phyloP scores from a whole-genome alignment of 2,329 filamentous ascomycete species.

The Penicillium sp. region DNA sequence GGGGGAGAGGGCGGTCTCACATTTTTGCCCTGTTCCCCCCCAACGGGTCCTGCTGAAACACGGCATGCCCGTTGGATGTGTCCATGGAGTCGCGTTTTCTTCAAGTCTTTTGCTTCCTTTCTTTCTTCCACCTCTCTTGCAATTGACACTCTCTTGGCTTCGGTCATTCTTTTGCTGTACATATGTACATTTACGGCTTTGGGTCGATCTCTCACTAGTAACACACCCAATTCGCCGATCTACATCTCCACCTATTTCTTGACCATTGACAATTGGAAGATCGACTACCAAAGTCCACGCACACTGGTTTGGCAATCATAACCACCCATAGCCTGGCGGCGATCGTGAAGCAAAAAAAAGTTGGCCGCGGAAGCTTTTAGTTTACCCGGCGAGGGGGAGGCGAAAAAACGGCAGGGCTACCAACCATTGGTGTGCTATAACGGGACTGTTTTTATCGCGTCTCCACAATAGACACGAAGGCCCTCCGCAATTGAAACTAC shows the following conservation, averaged over 20 bases:
- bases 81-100: neutral
- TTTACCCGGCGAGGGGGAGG: constrained; percentile 4
- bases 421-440: neutral
- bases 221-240: constrained; percentile 4
- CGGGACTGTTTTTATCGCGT: constrained; percentile 7
- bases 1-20: constrained; percentile 20
- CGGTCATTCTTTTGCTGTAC: constrained; percentile 3
- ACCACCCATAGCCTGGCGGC: neutral
- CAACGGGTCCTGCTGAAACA: constrained; percentile 22
- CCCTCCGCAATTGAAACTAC: neutral
- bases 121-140: neutral
- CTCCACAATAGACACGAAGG: neutral
- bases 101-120: neutral
- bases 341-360: neutral
- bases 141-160: neutral
- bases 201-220: neutral
- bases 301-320: neutral
- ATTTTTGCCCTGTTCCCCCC: constrained; percentile 17
- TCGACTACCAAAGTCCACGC: neutral
- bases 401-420: neutral
- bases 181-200: neutral
- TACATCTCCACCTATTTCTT: constrained; percentile 2
- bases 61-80: constrained; percentile 1
- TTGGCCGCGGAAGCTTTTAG: neutral
- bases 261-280: constrained; percentile 8